Evolutionary conservation across 2,329 filamentous ascomycete species (phyloP).

Genomic region (Cytospora mali): DNA sequence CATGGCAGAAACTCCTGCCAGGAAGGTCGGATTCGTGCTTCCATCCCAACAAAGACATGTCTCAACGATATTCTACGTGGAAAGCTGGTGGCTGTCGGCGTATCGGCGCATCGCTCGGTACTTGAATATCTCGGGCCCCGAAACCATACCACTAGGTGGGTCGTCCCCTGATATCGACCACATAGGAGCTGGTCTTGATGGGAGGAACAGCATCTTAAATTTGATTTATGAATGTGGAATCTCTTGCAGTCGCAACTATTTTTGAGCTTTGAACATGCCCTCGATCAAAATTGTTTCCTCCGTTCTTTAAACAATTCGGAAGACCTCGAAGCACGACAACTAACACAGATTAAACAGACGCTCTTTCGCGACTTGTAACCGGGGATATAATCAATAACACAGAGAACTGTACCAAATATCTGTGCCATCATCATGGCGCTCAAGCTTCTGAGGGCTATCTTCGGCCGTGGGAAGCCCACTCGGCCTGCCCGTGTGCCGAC

Average conservation of each 20-base stretch:
- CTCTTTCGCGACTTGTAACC: neutral
- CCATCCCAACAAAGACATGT: neutral
- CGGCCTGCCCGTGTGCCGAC: constrained; percentile 28
- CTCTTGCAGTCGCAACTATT: neutral
- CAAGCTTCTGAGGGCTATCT: constrained; percentile 1
- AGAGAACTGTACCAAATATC: neutral
- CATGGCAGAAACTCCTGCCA: neutral
- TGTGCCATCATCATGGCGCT: constrained; percentile 7
- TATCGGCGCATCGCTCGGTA: neutral
- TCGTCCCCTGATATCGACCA: neutral
- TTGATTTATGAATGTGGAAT: neutral
- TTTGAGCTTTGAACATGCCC: neutral
- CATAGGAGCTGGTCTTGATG: neutral
- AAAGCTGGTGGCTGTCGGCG: neutral
- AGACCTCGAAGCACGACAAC: too few relatives aligned
- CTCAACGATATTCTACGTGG: neutral
- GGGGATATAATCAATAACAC: neutral
- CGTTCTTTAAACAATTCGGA: too few relatives aligned
- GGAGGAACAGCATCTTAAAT: neutral
- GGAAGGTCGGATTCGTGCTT: neutral
- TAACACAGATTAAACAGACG: neutral
- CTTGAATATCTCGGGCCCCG: constrained; percentile 10
- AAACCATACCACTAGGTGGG: constrained; percentile 10
- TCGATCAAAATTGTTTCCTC: too few relatives aligned
- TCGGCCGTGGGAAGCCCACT: constrained; percentile 1